Base-by-base conservation (phyloP, 306 rosid genomes). In the Mucuna pruriens region DNA sequence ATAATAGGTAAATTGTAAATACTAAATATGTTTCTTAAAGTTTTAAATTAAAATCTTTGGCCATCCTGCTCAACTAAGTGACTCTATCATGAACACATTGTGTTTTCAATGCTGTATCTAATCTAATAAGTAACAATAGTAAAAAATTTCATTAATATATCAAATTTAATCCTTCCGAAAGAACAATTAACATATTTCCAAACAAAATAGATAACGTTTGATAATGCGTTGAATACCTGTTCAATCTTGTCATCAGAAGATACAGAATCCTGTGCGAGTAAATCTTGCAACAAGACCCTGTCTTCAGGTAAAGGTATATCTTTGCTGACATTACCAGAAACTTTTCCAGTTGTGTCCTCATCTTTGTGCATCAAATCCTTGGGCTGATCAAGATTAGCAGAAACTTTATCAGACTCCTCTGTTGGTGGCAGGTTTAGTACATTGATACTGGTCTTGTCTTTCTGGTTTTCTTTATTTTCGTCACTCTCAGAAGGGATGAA, bases 141-240 rank as follows among this genome's bases (percentile, higher is more conserved):
- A 16, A 16, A 15, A 39, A 31, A 0, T 60, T 69, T 71, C 33
- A 49, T 49, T 40, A 80, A 48, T 57, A 26, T 15, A 63, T 44
- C 49, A 83, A 39, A 42, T 8, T 42, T 40, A 55, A 34, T 70
- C 67, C 55, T 68, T 34, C 26, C 26, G 34, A 49, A 68, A 42
- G 34, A 71, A 52, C 26, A 73, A 74, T 49, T 16, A 68, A 77
- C 67, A 66, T 46, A 38, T 42, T 60, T 79, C 23, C 34, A 10
- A 26, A 71, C 15, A 71, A 85, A 68, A 57, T 12, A 38, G 13
- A 79, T 40, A 40, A 33, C 25, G 52, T 26, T 49, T 9, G 61
- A 46, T 55, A 69, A 49, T 45, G 67, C 45, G 76, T 9, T 42
- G 58, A 83, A 78, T 86, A 93, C 99, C 99, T 93, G 89, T 36